phyloP scores from a whole-genome alignment of 106 monocot species.

The Dendrobium nobile region DNA sequence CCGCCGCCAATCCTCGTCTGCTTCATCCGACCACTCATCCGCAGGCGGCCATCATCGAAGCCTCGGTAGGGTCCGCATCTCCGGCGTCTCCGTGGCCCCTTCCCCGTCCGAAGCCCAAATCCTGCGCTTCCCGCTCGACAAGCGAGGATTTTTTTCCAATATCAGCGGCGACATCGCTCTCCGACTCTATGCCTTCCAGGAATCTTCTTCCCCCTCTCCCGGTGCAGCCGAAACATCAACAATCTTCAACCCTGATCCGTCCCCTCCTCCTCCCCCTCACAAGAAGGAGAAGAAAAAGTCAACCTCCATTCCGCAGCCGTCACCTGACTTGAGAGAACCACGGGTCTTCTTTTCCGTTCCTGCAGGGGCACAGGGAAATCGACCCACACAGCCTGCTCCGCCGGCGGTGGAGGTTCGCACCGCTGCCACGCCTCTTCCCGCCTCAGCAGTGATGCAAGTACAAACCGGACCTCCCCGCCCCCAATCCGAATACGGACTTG shows the following conservation, averaged over 20 bases:
- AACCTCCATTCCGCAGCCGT: background rate
- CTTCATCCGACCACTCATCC: background rate
- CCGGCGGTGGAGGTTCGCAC: background rate
- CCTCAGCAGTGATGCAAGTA: background rate
- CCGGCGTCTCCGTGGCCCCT: constrained; percentile 44
- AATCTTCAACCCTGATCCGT: constrained; percentile 18
- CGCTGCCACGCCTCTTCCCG: constrained; percentile 7
- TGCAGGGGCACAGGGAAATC: constrained; percentile 1
- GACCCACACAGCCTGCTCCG: constrained; percentile 2
- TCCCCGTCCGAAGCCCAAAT: constrained; percentile 24
- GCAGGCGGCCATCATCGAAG: constrained; percentile 27
- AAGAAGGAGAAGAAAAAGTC: background rate
- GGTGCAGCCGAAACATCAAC: background rate
- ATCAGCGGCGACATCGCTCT: constrained; percentile 73
- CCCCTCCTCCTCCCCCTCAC: constrained; percentile 9
- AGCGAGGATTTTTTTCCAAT: constrained; percentile 83
- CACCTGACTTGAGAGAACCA: background rate
- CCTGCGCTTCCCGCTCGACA: constrained; percentile 72
- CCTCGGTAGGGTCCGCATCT: constrained; percentile 73
- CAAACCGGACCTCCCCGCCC: constrained; percentile 2
- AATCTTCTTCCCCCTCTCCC: background rate
- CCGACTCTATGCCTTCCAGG: constrained; percentile 35
- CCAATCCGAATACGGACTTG: constrained; percentile 44
- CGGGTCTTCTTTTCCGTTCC: constrained; percentile 32
- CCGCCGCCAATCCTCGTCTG: constrained; percentile 15